Percentiles rank a stretch among this genome's conserved stretches.
These are phyloP conservation scores for Macrophomina tecta DNA, from an alignment of 2,329 filamentous ascomycete genomes.

Conservation along the genomic window DNA sequence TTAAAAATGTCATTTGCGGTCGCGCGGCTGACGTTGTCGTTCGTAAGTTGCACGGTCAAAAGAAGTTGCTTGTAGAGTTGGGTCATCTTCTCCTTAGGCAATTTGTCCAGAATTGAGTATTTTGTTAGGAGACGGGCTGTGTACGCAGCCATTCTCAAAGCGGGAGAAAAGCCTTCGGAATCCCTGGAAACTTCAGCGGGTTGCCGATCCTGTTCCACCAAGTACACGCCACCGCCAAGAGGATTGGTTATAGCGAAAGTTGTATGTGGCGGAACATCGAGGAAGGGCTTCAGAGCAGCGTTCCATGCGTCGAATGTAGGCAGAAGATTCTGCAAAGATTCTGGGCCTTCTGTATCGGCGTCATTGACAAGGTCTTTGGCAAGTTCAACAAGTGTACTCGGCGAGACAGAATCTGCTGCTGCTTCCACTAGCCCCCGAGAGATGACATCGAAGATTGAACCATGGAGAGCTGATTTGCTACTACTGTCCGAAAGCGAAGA, in stretches of 20 bases:
- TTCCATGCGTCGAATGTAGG: slow-evolving; percentile 72
- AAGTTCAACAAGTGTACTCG: slow-evolving; percentile 63
- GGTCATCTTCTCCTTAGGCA: slow-evolving; percentile 43
- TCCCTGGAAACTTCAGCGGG: slow-evolving; percentile 60
- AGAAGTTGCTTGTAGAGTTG: slow-evolving; percentile 59
- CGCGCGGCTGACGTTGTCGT: slow-evolving; percentile 65
- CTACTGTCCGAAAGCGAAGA: slow-evolving; percentile 39
- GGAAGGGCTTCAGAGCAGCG: slow-evolving; percentile 62
- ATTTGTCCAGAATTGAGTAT: slow-evolving; percentile 41
- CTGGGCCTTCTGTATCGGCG: slow-evolving; percentile 2
- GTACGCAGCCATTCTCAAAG: slow-evolving; percentile 78
- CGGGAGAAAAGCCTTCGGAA: slow-evolving; percentile 70
- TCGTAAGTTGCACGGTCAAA: slow-evolving; percentile 61
- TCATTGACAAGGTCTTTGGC: slow-evolving; percentile 55
- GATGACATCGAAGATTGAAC: slow-evolving; percentile 59
- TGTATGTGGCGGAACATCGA: slow-evolving; percentile 60
- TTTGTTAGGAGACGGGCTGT: slow-evolving; percentile 63
- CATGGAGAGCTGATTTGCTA: slow-evolving; percentile 48
- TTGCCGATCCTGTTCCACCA: slow-evolving; percentile 54
- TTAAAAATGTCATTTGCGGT: slow-evolving; percentile 62
- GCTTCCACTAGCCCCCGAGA: slow-evolving; percentile 57
- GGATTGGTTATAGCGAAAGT: slow-evolving; percentile 76
- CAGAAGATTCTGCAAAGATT: slow-evolving; percentile 55
- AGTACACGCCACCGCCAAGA: slow-evolving; percentile 72
- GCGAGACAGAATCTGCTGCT: slow-evolving; percentile 50